These are phyloP conservation scores for Crassisporium funariophilum DNA, from an alignment of 768 basidiomycete species.

Conservation along the genomic window DNA sequence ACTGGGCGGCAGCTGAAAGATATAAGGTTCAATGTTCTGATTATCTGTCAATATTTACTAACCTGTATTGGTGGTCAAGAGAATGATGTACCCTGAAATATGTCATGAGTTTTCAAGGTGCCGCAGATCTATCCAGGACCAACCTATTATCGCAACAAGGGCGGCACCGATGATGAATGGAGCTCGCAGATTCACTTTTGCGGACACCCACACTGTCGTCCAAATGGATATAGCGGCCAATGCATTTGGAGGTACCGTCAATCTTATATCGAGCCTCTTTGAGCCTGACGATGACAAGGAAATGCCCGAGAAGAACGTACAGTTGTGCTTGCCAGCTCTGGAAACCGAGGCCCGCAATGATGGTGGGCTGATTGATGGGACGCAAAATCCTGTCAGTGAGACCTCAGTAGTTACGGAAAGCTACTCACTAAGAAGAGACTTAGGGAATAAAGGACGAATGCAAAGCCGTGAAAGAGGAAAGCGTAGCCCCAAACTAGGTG, in stretches of 20 bases:
- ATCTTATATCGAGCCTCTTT: too few relatives aligned
- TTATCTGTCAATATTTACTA: constrained; percentile 13
- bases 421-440: constrained; percentile 55
- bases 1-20: constrained; percentile 50
- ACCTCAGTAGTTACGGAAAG: background rate
- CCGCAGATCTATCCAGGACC: too few relatives aligned
- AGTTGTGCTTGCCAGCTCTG: constrained; percentile 62
- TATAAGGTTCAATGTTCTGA: background rate
- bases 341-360: constrained; percentile 59
- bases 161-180: constrained; percentile 56
- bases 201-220: constrained; percentile 53
- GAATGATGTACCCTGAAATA: constrained; percentile 55
- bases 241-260: constrained; percentile 62
- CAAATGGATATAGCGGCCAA: constrained; percentile 53
- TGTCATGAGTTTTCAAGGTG: too few relatives aligned
- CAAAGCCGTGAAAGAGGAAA: constrained; percentile 61
- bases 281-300: too few relatives aligned
- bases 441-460: constrained; percentile 59
- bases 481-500: constrained; percentile 64
- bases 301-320: too few relatives aligned
- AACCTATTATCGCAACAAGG: constrained; percentile 53
- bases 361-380: constrained; percentile 56
- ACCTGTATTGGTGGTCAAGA: constrained; percentile 51
- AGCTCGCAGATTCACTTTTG: constrained; percentile 45
- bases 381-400: background rate